Conservation (phyloP, 2,329 filamentous ascomycete genomes). For the Beauveria australis region DNA sequence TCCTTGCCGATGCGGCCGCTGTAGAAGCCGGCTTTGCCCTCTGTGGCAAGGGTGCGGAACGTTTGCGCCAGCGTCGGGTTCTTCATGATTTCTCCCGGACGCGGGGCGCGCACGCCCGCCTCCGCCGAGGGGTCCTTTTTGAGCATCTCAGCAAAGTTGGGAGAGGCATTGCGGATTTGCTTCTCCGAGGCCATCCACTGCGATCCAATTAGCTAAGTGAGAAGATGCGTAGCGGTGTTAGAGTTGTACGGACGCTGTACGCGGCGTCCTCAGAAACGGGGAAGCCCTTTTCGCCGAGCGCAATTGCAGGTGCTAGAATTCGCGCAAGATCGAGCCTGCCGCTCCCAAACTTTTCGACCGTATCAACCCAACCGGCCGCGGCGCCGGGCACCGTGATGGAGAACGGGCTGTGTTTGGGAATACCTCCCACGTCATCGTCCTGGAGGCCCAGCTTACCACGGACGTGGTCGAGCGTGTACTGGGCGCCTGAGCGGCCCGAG, state of each 20-base stretch:
- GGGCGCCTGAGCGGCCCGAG: slow-evolving; percentile 71
- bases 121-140: slow-evolving; percentile 63
- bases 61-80: slow-evolving; percentile 75
- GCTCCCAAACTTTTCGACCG: slow-evolving; percentile 80
- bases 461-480: slow-evolving; percentile 61
- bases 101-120: slow-evolving; percentile 66
- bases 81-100: slow-evolving; percentile 78
- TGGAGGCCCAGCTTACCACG: slow-evolving; percentile 60
- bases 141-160: slow-evolving; percentile 80
- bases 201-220: not conserved
- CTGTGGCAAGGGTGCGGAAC: slow-evolving; percentile 66
- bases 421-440: slow-evolving; percentile 45
- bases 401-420: slow-evolving; percentile 70
- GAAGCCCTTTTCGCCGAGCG: slow-evolving; percentile 79
- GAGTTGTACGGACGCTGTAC: slow-evolving; percentile 46
- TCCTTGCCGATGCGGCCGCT: slow-evolving; percentile 73
- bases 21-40: slow-evolving; percentile 91
- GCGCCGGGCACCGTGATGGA: slow-evolving; percentile 84
- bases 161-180: slow-evolving; percentile 62
- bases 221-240: not conserved
- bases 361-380: slow-evolving; percentile 87
- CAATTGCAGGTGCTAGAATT: slow-evolving; percentile 74
- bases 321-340: slow-evolving; percentile 70
- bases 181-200: slow-evolving; percentile 67
- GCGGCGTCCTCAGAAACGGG: slow-evolving; percentile 77